Conservation (phyloP, 1,139 yeast species). For the Hansenula anomala region DNA sequence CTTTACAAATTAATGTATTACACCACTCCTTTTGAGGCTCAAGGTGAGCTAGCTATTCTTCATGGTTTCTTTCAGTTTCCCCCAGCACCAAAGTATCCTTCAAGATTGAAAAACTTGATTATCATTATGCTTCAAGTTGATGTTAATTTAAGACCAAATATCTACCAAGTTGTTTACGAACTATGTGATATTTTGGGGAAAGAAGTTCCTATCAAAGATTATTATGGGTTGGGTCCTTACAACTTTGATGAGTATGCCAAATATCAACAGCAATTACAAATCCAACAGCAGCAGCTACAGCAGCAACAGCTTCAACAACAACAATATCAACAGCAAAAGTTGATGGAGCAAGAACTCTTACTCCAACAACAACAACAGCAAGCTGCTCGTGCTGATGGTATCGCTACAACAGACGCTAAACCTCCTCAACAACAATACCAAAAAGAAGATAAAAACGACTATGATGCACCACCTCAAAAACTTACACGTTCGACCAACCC, state of each 20-base stretch:
- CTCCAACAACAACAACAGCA: background rate
- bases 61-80: slow-evolving; percentile 65
- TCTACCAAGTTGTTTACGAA: slow-evolving; percentile 75
- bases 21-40: slow-evolving; percentile 75
- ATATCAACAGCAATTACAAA: slow-evolving; percentile 2
- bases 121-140: slow-evolving; percentile 77
- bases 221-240: slow-evolving; percentile 33
- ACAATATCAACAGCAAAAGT: slow-evolving; percentile 1
- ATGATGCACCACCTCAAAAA: slow-evolving; percentile 17
- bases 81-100: slow-evolving; percentile 47
- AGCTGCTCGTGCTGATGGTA: too few species aligned
- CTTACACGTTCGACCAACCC: slow-evolving; percentile 18
- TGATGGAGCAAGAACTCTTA: background rate
- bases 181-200: slow-evolving; percentile 55
- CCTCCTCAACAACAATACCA: too few species aligned
- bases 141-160: slow-evolving; percentile 81
- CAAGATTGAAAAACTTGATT: slow-evolving; percentile 66
- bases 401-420: too few species aligned
- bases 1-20: slow-evolving; percentile 73
- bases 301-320: too few species aligned
- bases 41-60: slow-evolving; percentile 68
- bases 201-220: slow-evolving; percentile 46
- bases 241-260: slow-evolving; percentile 30
- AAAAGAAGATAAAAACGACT: too few species aligned
- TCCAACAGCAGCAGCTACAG: background rate